A percentile compares a stretch with the other conserved stretches of the same genome.
phyloP scores from a whole-genome alignment of 352 stramenopile genomes.

The Globisporangium echinulatum region DNA sequence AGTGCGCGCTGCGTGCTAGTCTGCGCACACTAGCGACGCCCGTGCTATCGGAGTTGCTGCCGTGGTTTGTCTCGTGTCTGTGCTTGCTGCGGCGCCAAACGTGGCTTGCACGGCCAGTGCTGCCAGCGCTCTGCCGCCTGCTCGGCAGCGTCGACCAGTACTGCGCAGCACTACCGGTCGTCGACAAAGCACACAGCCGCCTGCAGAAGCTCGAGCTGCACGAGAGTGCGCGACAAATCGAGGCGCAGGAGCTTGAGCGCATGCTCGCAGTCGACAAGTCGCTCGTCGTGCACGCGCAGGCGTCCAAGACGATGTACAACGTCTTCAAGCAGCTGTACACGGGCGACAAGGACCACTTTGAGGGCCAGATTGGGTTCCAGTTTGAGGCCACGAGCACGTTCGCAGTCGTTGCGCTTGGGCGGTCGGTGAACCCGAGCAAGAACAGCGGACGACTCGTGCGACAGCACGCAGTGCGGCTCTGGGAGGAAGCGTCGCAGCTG shows the following conservation, averaged over 20 bases:
- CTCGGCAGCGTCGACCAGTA: slow-evolving; percentile 65
- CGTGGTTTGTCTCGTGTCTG: slow-evolving; percentile 74
- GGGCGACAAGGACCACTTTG: slow-evolving; percentile 86
- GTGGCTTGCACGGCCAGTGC: slow-evolving; percentile 65
- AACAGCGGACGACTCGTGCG: slow-evolving; percentile 59
- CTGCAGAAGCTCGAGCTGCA: slow-evolving; percentile 57
- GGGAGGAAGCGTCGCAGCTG: slow-evolving; percentile 74
- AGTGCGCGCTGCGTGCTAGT: slow-evolving; percentile 23
- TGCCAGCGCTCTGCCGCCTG: slow-evolving; percentile 59
- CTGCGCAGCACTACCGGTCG: slow-evolving; percentile 54
- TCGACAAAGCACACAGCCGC: slow-evolving; percentile 56
- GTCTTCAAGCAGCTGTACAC: slow-evolving; percentile 87
- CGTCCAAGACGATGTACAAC: slow-evolving; percentile 77
- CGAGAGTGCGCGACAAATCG: slow-evolving; percentile 50
- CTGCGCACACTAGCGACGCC: slow-evolving; percentile 36
- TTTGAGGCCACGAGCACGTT: slow-evolving; percentile 84
- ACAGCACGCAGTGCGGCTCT: slow-evolving; percentile 73
- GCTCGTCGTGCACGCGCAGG: slow-evolving; percentile 32
- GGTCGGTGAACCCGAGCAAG: slow-evolving; percentile 65
- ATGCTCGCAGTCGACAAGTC: slow-evolving; percentile 44
- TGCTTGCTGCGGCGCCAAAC: slow-evolving; percentile 77
- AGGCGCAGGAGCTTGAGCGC: slow-evolving; percentile 60
- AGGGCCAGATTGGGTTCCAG: slow-evolving; percentile 86
- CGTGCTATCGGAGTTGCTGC: slow-evolving; percentile 56
- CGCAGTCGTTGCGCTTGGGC: slow-evolving; percentile 69